phyloP scores from a whole-genome alignment of 805 yeast genomes.

The Tetrapisispora taiwanensis region DNA sequence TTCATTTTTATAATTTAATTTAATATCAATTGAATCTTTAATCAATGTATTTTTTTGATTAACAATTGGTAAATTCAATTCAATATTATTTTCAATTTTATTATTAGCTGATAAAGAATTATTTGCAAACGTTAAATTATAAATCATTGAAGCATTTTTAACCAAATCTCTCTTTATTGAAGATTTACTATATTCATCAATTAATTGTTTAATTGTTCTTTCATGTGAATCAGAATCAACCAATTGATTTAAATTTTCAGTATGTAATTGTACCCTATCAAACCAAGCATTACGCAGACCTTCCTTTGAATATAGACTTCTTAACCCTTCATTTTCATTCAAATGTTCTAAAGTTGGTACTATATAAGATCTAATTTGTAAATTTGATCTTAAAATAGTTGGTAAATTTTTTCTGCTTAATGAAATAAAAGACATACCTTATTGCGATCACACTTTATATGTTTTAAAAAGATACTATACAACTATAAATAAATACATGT shows the following conservation, averaged over 20 bases:
- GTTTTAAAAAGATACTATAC: too few relatives aligned
- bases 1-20: conserved; percentile 19
- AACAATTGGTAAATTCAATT: conserved; percentile 13
- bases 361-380: conserved; percentile 8
- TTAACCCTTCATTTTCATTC: conserved; percentile 31
- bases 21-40: conserved; percentile 32
- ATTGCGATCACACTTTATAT: too few relatives aligned
- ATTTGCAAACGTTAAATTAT: conserved; percentile 32
- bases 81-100: too few relatives aligned
- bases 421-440: background rate
- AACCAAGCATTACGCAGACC: conserved; percentile 46
- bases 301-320: conserved; percentile 39
- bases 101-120: conserved; percentile 24
- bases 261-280: conserved; percentile 33
- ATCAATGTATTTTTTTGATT: background rate
- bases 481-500: too few relatives aligned
- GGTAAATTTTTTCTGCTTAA: background rate
- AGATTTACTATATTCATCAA: conserved; percentile 23
- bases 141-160: conserved; percentile 32
- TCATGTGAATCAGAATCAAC: background rate
- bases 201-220: conserved; percentile 8
- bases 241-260: conserved; percentile 32
- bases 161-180: conserved; percentile 26
- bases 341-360: conserved; percentile 19
- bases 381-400: background rate